These are phyloP conservation scores for Cryphonectria carpinicola DNA, from an alignment of 2,329 filamentous ascomycete genomes.

Conservation along the genomic window DNA sequence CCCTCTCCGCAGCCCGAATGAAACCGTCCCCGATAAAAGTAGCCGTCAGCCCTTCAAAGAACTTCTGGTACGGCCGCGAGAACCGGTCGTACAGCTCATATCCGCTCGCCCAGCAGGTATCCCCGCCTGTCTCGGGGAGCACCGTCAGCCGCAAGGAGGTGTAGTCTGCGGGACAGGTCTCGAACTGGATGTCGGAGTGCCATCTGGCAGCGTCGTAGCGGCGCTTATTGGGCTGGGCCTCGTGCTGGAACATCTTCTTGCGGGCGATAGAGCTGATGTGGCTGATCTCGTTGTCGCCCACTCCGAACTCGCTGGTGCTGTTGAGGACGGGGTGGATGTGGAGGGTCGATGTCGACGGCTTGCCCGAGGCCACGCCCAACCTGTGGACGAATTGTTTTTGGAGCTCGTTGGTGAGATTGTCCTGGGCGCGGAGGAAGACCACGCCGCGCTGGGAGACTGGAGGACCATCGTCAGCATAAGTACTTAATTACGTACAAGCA, in stretches of 20 bases:
- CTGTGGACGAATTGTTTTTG: slow-evolving; percentile 52
- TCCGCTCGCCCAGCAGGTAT: slow-evolving; percentile 66
- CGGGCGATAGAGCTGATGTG: slow-evolving; percentile 48
- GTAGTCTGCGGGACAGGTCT: slow-evolving; percentile 63
- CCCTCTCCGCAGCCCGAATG: slow-evolving; percentile 38
- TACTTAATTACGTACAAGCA: background rate
- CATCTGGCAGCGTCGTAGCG: slow-evolving; percentile 43
- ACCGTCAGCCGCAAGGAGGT: slow-evolving; percentile 61
- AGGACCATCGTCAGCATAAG: background rate
- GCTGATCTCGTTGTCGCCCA: slow-evolving; percentile 47
- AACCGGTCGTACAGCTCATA: slow-evolving; percentile 65
- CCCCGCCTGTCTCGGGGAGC: slow-evolving; percentile 57
- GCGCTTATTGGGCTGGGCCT: slow-evolving; percentile 33
- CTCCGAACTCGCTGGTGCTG: slow-evolving; percentile 44
- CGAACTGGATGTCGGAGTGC: slow-evolving; percentile 64
- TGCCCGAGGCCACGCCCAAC: slow-evolving; percentile 54
- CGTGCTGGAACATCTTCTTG: slow-evolving; percentile 36
- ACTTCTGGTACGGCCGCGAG: slow-evolving; percentile 52
- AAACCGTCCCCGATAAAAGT: slow-evolving; percentile 48
- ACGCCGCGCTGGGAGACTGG: slow-evolving; percentile 55
- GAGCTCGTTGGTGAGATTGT: slow-evolving; percentile 47
- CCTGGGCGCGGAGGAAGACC: slow-evolving; percentile 53
- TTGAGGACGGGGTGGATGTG: slow-evolving; percentile 53
- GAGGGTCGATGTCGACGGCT: slow-evolving; percentile 49
- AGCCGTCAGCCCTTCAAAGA: slow-evolving; percentile 56